These are phyloP conservation scores for Suillus variegatus DNA, from an alignment of 768 basidiomycete species.

Conservation along the genomic window DNA sequence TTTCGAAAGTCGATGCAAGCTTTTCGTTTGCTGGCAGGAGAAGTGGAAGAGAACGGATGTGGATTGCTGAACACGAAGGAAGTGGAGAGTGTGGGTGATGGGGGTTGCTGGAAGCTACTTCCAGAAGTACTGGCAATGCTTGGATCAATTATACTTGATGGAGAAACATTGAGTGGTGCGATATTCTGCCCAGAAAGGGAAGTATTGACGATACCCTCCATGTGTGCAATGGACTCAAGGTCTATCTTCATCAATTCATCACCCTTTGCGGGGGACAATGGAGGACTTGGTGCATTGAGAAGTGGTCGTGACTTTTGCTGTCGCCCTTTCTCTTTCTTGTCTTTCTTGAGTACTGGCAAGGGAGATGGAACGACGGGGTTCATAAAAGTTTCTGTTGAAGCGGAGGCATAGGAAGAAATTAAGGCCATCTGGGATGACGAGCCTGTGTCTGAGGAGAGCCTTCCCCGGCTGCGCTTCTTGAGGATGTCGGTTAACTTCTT, in stretches of 20 bases:
- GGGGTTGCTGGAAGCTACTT: conserved; percentile 36
- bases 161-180: conserved; percentile 22
- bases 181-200: conserved; percentile 10
- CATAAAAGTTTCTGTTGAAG: neutral
- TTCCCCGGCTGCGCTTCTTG: conserved; percentile 41
- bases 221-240: conserved; percentile 46
- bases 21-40: conserved; percentile 23
- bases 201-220: conserved; percentile 79
- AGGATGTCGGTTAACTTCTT: conserved; percentile 34
- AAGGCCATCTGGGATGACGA: neutral
- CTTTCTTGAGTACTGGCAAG: conserved; percentile 28
- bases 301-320: conserved; percentile 19
- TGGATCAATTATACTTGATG: conserved; percentile 20
- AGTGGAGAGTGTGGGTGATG: conserved; percentile 38
- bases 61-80: conserved; percentile 34
- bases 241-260: conserved; percentile 21
- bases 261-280: conserved; percentile 22
- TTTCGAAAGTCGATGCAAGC: conserved; percentile 34
- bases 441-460: conserved; percentile 35
- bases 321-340: conserved; percentile 34
- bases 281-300: conserved; percentile 23
- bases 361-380: conserved; percentile 14
- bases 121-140: conserved; percentile 41
- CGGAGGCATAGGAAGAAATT: conserved; percentile 9
- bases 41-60: conserved; percentile 32